A percentile compares a stretch with the other conserved stretches of the same genome.
phyloP scores from a whole-genome alignment of 78 protist species.

The Tieghemostelium lacteum region DNA sequence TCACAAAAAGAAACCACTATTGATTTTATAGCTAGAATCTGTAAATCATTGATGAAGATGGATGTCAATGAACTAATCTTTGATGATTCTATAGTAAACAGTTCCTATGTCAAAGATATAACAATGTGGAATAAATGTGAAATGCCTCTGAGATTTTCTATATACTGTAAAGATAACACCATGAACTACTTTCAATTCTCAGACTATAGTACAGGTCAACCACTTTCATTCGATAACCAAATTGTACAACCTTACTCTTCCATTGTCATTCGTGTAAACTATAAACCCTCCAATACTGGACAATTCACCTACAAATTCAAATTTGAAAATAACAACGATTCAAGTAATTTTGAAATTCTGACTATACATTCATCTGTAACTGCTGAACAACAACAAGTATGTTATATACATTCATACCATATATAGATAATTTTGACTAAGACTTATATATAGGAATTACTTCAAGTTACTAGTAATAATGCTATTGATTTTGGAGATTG shows the following conservation, averaged over 20 bases:
- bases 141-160: slow-evolving; percentile 63
- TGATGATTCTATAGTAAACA: slow-evolving; percentile 78
- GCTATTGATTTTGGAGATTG: slow-evolving; percentile 84
- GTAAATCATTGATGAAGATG: slow-evolving; percentile 40
- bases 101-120: slow-evolving; percentile 76
- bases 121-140: slow-evolving; percentile 88
- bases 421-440: not conserved
- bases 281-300: slow-evolving; percentile 51
- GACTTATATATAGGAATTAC: slow-evolving; percentile 37
- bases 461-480: slow-evolving; percentile 47
- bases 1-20: slow-evolving; percentile 21
- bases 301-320: slow-evolving; percentile 44
- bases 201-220: slow-evolving; percentile 59
- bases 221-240: slow-evolving; percentile 11
- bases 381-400: slow-evolving; percentile 61
- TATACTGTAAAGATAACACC: slow-evolving; percentile 48
- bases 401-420: not conserved
- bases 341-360: slow-evolving; percentile 36
- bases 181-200: slow-evolving; percentile 61
- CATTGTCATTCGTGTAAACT: slow-evolving; percentile 50
- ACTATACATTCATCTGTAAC: slow-evolving; percentile 57
- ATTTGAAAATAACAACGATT: slow-evolving; percentile 64
- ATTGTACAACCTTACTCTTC: slow-evolving; percentile 51
- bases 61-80: slow-evolving; percentile 76
- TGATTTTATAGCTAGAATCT: slow-evolving; percentile 44